Percentiles rank a stretch among this genome's conserved stretches.
phyloP scores from a whole-genome alignment of 2,329 filamentous ascomycete genomes.

The Neocatenulostroma microsporum region DNA sequence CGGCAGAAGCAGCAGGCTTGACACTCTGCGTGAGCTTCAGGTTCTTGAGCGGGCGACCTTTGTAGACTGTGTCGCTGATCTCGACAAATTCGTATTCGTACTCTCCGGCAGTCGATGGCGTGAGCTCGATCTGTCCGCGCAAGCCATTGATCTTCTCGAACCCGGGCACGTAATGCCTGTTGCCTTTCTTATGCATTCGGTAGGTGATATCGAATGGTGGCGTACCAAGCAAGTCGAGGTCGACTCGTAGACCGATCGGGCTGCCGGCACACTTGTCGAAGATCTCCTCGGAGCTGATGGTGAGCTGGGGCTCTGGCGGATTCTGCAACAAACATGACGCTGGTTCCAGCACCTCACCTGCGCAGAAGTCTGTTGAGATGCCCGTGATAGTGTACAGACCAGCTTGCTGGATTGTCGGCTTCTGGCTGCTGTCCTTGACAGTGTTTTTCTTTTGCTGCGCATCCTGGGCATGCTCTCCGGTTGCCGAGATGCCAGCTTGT shows the following conservation, averaged over 20 bases:
- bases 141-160: conserved; percentile 58
- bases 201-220: conserved; percentile 85
- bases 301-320: conserved; percentile 74
- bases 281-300: conserved; percentile 69
- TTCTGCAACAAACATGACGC: conserved; percentile 90
- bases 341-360: conserved; percentile 84
- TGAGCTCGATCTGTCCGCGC: conserved; percentile 75
- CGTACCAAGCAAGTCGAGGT: conserved; percentile 82
- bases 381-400: conserved; percentile 81
- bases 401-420: conserved; percentile 62
- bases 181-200: conserved; percentile 56
- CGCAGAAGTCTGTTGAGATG: conserved; percentile 71
- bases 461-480: conserved; percentile 59
- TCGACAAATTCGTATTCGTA: conserved; percentile 80
- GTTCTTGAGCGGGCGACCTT: conserved; percentile 53
- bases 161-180: conserved; percentile 42
- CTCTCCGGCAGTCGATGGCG: conserved; percentile 69
- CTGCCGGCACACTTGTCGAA: conserved; percentile 93
- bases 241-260: conserved; percentile 80
- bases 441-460: conserved; percentile 51
- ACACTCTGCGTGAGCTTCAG: conserved; percentile 72
- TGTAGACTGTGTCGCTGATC: conserved; percentile 77
- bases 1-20: conserved; percentile 80
- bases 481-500: conserved; percentile 59
- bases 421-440: conserved; percentile 55